Evolutionary conservation across 176 grass and related monocot genomes (phyloP).

Genomic region (Tillandsia leiboldiana): DNA sequence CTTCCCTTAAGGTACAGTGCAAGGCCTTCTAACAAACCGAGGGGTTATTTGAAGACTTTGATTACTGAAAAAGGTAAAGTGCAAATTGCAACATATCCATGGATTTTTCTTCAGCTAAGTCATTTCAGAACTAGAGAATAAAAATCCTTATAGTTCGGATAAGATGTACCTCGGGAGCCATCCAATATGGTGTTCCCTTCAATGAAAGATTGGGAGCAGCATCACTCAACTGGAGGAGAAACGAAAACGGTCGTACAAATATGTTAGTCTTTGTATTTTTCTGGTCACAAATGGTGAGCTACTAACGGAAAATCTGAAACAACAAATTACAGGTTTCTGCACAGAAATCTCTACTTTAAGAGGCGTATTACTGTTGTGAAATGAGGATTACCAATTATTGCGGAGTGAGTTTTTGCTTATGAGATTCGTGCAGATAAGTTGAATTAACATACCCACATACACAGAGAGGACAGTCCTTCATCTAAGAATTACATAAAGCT

Average conservation of each 20-base stretch:
- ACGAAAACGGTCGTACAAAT: constrained; percentile 17
- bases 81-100: too few relatives aligned
- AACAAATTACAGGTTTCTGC: too few relatives aligned
- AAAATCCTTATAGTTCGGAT: not conserved
- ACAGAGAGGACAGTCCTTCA: not conserved
- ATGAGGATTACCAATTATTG: too few relatives aligned
- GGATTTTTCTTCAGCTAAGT: not conserved
- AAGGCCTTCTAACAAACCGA: not conserved
- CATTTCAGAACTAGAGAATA: not conserved
- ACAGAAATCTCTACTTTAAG: too few relatives aligned
- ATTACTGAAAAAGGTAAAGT: too few relatives aligned
- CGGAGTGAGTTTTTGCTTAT: not conserved
- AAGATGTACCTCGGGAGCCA: constrained; percentile 84
- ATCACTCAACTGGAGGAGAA: constrained; percentile 52
- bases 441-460: constrained; percentile 3
- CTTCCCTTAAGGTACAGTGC: not conserved
- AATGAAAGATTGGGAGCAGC: constrained; percentile 75
- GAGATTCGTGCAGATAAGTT: constrained; percentile 4
- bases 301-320: constrained; percentile 4
- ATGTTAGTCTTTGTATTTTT: not conserved
- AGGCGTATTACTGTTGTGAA: too few relatives aligned
- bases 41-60: not conserved
- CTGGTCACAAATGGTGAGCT: not conserved
- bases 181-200: constrained; percentile 96
- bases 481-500: not conserved